These are phyloP conservation scores for Cystobasidiaceae sp. DNA, from an alignment of 1,284 basidiomycete species.

Conservation along the genomic window DNA sequence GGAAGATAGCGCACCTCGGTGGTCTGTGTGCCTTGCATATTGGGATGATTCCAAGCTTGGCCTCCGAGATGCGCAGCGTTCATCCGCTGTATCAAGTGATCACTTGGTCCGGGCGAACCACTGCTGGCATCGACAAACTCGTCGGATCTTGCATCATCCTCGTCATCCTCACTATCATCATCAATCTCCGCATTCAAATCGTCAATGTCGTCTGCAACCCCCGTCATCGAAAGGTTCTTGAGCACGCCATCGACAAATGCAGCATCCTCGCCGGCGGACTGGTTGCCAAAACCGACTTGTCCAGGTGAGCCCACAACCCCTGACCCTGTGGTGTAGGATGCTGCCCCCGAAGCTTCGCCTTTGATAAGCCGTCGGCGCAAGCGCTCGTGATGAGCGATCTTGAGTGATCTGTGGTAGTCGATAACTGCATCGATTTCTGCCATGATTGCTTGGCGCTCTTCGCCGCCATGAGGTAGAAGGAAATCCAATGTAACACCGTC, in stretches of 20 bases:
- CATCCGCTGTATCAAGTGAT: too few relatives aligned
- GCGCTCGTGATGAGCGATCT: slow-evolving; percentile 83
- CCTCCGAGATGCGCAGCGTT: too few relatives aligned
- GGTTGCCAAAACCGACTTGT: slow-evolving; percentile 50
- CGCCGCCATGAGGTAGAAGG: slow-evolving; percentile 70
- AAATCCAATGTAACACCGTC: slow-evolving; percentile 68
- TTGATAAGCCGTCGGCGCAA: slow-evolving; percentile 68
- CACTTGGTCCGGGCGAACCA: too few relatives aligned
- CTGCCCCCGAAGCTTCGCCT: slow-evolving; percentile 20
- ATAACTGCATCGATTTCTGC: slow-evolving; percentile 79
- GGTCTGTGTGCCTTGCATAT: slow-evolving; percentile 17
- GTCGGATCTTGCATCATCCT: slow-evolving; percentile 46
- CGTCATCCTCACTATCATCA: slow-evolving; percentile 50
- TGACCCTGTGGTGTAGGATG: slow-evolving; percentile 23
- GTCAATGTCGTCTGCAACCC: slow-evolving; percentile 68
- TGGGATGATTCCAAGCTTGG: not conserved
- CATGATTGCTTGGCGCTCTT: slow-evolving; percentile 69
- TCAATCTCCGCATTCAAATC: slow-evolving; percentile 70
- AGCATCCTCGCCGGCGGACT: slow-evolving; percentile 68
- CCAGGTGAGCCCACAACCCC: slow-evolving; percentile 48
- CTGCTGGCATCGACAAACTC: slow-evolving; percentile 47
- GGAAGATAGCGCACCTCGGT: slow-evolving; percentile 22
- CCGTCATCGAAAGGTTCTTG: slow-evolving; percentile 70
- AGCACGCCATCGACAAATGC: slow-evolving; percentile 72
- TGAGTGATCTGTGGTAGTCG: slow-evolving; percentile 84